Conservation (phyloP, 768 basidiomycete genomes). For the Strobilomyces echinocephalus region DNA sequence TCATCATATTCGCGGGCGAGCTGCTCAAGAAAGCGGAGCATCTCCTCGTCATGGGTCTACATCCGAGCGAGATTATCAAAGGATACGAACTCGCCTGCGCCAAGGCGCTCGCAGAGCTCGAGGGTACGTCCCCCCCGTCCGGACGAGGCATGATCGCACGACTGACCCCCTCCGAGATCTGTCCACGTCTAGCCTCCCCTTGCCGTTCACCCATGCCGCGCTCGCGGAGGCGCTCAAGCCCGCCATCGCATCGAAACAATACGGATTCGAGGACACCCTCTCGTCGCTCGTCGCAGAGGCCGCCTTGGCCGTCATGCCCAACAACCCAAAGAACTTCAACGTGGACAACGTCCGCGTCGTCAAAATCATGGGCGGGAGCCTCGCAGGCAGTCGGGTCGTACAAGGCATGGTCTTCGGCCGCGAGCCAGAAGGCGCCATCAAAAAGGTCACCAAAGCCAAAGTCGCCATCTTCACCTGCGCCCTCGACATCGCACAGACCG, state of each 20-base stretch:
- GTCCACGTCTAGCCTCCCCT: conserved; percentile 62
- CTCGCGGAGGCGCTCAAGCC: conserved; percentile 80
- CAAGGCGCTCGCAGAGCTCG: conserved; percentile 83
- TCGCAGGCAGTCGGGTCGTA: conserved; percentile 82
- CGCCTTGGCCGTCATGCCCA: conserved; percentile 86
- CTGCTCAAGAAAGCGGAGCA: conserved; percentile 90
- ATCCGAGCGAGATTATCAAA: conserved; percentile 92
- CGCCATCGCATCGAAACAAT: conserved; percentile 95
- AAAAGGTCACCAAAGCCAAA: conserved; percentile 81
- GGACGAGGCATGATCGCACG: conserved; percentile 6
- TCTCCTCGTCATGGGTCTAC: conserved; percentile 92
- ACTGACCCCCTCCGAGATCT: conserved; percentile 46
- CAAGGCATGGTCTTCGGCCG: conserved; percentile 98
- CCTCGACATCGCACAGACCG: conserved; percentile 91
- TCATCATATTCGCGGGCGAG: conserved; percentile 93
- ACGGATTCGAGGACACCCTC: conserved; percentile 84
- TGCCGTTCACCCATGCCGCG: conserved; percentile 62
- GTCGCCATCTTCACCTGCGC: conserved; percentile 94
- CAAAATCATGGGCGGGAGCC: conserved; percentile 94
- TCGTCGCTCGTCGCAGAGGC: conserved; percentile 88
- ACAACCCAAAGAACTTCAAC: conserved; percentile 87
- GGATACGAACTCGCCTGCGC: conserved; percentile 90
- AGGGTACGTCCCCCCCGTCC: conserved; percentile 62
- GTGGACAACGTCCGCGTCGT: conserved; percentile 98
- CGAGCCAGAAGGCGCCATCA: conserved; percentile 87